phyloP scores from a whole-genome alignment of 768 basidiomycete genomes.

The Gymnopilus dilepis region DNA sequence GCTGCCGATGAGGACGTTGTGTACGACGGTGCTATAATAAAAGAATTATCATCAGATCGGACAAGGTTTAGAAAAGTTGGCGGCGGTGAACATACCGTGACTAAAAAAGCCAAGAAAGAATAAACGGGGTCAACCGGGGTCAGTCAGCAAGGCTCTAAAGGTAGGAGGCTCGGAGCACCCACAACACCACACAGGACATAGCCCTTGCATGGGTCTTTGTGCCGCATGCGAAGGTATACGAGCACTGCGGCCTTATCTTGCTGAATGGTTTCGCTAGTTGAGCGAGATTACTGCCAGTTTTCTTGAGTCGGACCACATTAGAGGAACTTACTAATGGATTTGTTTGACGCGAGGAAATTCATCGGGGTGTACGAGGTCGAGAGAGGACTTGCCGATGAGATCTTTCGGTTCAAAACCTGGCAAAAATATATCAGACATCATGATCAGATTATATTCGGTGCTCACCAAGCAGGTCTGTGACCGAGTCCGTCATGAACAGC shows the following conservation, averaged over 20 bases:
- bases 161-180: slow-evolving; percentile 34
- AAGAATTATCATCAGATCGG: slow-evolving; percentile 9
- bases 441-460: slow-evolving; percentile 6
- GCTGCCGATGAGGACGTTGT: slow-evolving; percentile 77
- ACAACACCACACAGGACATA: slow-evolving; percentile 79
- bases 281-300: slow-evolving; percentile 2
- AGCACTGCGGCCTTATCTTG: slow-evolving; percentile 83
- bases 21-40: slow-evolving; percentile 63
- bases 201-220: slow-evolving; percentile 79
- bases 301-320: slow-evolving; percentile 4
- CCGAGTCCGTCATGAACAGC: slow-evolving; percentile 70
- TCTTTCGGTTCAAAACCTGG: slow-evolving; percentile 78
- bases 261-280: slow-evolving; percentile 70
- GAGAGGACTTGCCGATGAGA: slow-evolving; percentile 67
- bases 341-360: slow-evolving; percentile 69
- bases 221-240: slow-evolving; percentile 77
- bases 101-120: slow-evolving; percentile 7
- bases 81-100: slow-evolving; percentile 22
- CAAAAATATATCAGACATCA: slow-evolving; percentile 4
- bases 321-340: slow-evolving; percentile 65
- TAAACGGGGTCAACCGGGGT: background rate
- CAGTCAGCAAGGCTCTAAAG: slow-evolving; percentile 9
- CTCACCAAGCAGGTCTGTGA: slow-evolving; percentile 67
- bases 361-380: slow-evolving; percentile 83
- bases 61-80: background rate